Evolutionary conservation across 441 rosid species (phyloP).

Genomic region (Macaranga tanarius): DNA sequence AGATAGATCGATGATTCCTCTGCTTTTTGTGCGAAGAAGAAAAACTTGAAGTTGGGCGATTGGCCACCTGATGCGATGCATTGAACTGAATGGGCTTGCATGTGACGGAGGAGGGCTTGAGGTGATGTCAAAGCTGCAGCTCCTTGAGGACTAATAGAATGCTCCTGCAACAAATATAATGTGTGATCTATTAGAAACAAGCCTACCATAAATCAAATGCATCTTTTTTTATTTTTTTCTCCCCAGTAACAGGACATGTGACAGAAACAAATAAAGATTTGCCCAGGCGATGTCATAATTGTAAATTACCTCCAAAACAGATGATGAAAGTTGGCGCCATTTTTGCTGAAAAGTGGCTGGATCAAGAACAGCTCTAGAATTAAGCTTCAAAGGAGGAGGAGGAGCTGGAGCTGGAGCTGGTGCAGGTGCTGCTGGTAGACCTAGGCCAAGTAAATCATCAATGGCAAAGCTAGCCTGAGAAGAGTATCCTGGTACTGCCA

Average conservation of each 20-base stretch:
- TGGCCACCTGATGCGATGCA: conserved; percentile 98
- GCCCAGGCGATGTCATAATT: conserved; percentile 6
- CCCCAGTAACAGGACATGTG: not conserved
- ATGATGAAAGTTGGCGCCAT: conserved; percentile 84
- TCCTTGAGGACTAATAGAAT: conserved; percentile 64
- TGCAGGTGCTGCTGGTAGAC: conserved; percentile 45
- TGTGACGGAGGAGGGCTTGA: conserved; percentile 76
- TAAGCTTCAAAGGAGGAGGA: conserved; percentile 74
- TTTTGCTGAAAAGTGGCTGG: conserved; percentile 89
- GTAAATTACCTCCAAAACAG: conserved; percentile 60
- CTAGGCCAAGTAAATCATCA: conserved; percentile 88
- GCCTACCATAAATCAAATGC: no score
- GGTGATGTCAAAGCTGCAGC: conserved; percentile 68
- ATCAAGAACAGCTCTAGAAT: conserved; percentile 70
- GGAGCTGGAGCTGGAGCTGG: conserved; percentile 42
- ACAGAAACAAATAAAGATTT: not conserved
- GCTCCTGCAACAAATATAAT: conserved; percentile 51
- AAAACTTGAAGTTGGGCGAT: conserved; percentile 85
- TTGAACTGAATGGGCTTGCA: conserved; percentile 84
- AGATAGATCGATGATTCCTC: conserved; percentile 67
- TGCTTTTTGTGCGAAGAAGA: conserved; percentile 90
- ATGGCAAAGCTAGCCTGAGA: conserved; percentile 61
- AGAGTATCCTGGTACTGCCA: conserved; percentile 32
- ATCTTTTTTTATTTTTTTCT: not conserved
- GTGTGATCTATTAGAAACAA: conserved; percentile 1